Evolutionary conservation across 768 basidiomycete species (phyloP).

Genomic region (Collybia nuda): DNA sequence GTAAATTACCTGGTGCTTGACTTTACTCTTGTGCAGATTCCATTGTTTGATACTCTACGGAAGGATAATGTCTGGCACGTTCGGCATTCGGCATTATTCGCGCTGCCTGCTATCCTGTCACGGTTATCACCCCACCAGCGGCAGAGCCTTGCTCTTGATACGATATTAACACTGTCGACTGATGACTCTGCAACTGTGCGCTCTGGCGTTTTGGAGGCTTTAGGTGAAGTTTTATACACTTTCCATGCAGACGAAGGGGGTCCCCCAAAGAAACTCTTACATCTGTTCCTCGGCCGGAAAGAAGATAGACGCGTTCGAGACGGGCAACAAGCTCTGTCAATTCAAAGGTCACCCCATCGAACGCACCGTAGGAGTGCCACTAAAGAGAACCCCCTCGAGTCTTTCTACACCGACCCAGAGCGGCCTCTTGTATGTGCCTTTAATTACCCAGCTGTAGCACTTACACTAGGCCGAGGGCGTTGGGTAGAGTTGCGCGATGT

Average conservation of each 20-base stretch:
- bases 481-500: conserved; percentile 74
- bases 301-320: conserved; percentile 40
- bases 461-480: conserved; percentile 72
- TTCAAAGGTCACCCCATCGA: no score
- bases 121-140: conserved; percentile 61
- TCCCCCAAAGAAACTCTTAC: conserved; percentile 73
- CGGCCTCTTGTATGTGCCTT: conserved; percentile 81
- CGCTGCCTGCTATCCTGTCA: conserved; percentile 76
- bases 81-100: conserved; percentile 83
- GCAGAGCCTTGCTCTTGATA: conserved; percentile 62
- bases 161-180: conserved; percentile 57
- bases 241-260: conserved; percentile 66
- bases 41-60: conserved; percentile 71
- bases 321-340: conserved; percentile 24
- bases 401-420: conserved; percentile 63
- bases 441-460: conserved; percentile 88
- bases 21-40: conserved; percentile 52
- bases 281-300: conserved; percentile 71
- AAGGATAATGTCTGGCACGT: conserved; percentile 79
- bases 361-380: not conserved
- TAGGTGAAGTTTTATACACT: conserved; percentile 87
- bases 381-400: conserved; percentile 27
- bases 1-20: not conserved
- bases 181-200: conserved; percentile 73
- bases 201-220: conserved; percentile 76